Conservation (phyloP, 176 grass and related monocot species). For the Triticum timopheevii region DNA sequence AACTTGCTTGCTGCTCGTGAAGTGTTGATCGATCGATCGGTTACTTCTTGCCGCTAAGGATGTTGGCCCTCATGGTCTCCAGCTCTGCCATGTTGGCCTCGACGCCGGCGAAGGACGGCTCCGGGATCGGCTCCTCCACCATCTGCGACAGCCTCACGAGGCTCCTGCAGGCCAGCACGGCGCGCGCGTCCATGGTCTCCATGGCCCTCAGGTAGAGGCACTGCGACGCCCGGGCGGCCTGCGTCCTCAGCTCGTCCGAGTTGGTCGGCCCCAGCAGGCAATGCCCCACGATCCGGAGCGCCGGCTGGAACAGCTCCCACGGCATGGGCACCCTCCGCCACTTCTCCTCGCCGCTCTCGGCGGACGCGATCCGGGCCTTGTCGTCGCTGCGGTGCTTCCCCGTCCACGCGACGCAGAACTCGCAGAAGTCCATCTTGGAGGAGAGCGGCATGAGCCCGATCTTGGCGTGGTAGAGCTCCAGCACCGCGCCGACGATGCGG, state of each 20-base stretch:
- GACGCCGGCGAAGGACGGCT: slow-evolving; percentile 47
- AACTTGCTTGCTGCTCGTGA: neutral
- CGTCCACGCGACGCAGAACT: slow-evolving; percentile 66
- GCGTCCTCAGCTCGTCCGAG: slow-evolving; percentile 57
- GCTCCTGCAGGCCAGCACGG: slow-evolving; percentile 61
- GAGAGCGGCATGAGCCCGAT: slow-evolving; percentile 63
- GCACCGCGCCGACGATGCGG: slow-evolving; percentile 61
- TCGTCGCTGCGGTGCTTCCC: slow-evolving; percentile 30
- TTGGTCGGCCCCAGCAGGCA: slow-evolving; percentile 53
- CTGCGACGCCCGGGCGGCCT: slow-evolving; percentile 38
- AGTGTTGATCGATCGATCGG: neutral
- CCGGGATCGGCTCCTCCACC: slow-evolving; percentile 50
- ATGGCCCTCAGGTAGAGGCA: slow-evolving; percentile 58
- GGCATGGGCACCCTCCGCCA: slow-evolving; percentile 56
- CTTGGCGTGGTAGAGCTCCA: slow-evolving; percentile 76
- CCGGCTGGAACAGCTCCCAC: slow-evolving; percentile 82
- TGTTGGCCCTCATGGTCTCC: slow-evolving; percentile 62
- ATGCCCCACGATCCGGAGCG: slow-evolving; percentile 59
- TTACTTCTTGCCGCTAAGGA: slow-evolving; percentile 38
- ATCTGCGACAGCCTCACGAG: slow-evolving; percentile 59
- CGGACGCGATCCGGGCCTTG: neutral
- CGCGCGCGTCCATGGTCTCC: slow-evolving; percentile 49
- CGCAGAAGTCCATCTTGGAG: slow-evolving; percentile 77
- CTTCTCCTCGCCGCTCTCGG: slow-evolving; percentile 11
- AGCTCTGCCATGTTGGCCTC: slow-evolving; percentile 54